Evolutionary conservation across 495 filamentous ascomycete genomes (phyloP).

Genomic region (Bombardia bombarda): DNA sequence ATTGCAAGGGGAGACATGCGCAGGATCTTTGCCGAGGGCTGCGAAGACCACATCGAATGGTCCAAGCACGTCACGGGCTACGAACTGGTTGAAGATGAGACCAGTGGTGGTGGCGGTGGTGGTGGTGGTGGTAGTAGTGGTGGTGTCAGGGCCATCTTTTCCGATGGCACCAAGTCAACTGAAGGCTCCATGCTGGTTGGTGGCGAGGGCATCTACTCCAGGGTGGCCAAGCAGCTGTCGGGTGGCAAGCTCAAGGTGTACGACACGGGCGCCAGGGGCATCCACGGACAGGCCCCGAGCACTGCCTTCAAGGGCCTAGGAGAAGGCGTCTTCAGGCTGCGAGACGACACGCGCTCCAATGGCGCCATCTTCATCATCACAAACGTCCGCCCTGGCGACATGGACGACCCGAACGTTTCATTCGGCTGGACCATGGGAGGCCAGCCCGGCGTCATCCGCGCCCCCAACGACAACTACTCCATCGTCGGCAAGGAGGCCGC

Average conservation of each 20-base stretch:
- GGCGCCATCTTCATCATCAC: slow-evolving; percentile 43
- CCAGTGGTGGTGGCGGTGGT: no score
- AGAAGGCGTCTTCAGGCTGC: slow-evolving; percentile 42
- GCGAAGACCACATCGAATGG: slow-evolving; percentile 39
- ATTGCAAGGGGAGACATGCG: slow-evolving; percentile 46
- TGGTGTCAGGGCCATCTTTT: slow-evolving; percentile 37
- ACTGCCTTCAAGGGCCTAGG: slow-evolving; percentile 46
- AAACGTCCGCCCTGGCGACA: slow-evolving; percentile 45
- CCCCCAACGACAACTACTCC: slow-evolving; percentile 43
- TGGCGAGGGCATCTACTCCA: slow-evolving; percentile 46
- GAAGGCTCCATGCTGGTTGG: slow-evolving; percentile 42
- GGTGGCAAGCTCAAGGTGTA: slow-evolving; percentile 41
- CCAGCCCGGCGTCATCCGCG: slow-evolving; percentile 40
- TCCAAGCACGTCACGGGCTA: slow-evolving; percentile 39
- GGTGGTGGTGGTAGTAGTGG: no score
- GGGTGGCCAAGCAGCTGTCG: slow-evolving; percentile 43
- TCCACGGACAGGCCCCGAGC: slow-evolving; percentile 47
- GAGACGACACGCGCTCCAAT: slow-evolving; percentile 28
- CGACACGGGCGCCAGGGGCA: slow-evolving; percentile 46
- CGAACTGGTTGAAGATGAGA: slow-evolving; percentile 28
- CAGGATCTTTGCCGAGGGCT: slow-evolving; percentile 36
- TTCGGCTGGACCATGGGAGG: slow-evolving; percentile 51
- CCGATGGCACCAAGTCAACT: slow-evolving; percentile 41
- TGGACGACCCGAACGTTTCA: slow-evolving; percentile 42
- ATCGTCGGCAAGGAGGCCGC: slow-evolving; percentile 43